These are phyloP conservation scores for Aspergillus udagawae DNA, from an alignment of 2,329 filamentous ascomycete genomes.

Conservation along the genomic window DNA sequence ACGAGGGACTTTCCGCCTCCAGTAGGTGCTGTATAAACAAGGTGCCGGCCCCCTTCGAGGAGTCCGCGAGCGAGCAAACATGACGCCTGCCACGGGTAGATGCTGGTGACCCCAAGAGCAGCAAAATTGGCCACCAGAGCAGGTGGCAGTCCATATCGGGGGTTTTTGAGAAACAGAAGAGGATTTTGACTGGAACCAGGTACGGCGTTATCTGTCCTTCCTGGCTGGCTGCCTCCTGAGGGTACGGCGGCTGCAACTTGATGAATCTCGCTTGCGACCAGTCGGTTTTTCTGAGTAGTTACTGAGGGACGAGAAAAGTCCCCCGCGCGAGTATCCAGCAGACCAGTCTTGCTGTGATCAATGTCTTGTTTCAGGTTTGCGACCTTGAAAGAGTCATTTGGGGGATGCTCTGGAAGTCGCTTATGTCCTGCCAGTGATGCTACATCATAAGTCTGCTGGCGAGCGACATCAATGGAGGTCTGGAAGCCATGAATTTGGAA, in stretches of 20 bases:
- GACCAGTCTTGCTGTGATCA: not conserved
- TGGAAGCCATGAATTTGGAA: conserved; percentile 52
- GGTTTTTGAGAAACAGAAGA: conserved; percentile 58
- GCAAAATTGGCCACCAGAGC: conserved; percentile 62
- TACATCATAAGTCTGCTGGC: conserved; percentile 38
- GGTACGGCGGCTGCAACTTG: conserved; percentile 18
- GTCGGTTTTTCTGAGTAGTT: conserved; percentile 19
- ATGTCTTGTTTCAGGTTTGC: conserved; percentile 1
- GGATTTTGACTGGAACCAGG: conserved; percentile 39
- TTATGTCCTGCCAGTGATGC: conserved; percentile 49
- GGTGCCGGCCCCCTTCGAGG: conserved; percentile 61
- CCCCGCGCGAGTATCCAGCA: conserved; percentile 14
- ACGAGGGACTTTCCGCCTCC: conserved; percentile 75
- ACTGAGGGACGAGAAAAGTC: conserved; percentile 28
- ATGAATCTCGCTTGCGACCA: conserved; percentile 41
- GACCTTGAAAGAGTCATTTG: conserved; percentile 15
- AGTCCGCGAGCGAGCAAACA: conserved; percentile 67
- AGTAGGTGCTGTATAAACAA: conserved; percentile 77
- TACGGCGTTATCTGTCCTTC: conserved; percentile 50
- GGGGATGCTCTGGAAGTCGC: conserved; percentile 29
- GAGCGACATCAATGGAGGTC: conserved; percentile 42
- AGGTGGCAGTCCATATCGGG: conserved; percentile 59
- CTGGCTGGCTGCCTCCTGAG: conserved; percentile 10
- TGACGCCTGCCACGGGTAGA: conserved; percentile 76
- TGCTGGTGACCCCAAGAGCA: conserved; percentile 63